A percentile compares a stretch with the other conserved stretches of the same genome.
Conservation (phyloP, 1,139 yeast species). For the Groenewaldozyma sp. region DNA sequence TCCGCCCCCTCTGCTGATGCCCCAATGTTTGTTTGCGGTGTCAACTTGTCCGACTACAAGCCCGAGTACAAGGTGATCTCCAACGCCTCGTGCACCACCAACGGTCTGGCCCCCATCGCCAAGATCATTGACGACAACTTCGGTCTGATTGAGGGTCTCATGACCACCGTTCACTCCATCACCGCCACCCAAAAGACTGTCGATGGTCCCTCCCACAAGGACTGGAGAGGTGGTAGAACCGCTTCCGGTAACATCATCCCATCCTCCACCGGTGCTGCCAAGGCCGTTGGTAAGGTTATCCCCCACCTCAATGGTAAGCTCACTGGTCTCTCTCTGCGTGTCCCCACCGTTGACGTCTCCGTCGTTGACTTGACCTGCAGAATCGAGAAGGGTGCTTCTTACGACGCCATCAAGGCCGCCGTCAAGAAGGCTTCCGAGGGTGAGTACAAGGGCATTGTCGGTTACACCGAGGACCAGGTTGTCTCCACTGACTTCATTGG, state of each 20-base stretch:
- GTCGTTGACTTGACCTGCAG: constrained; percentile 67
- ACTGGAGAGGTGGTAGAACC: constrained; percentile 93
- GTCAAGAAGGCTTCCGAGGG: constrained; percentile 58
- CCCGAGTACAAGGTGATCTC: constrained; percentile 64
- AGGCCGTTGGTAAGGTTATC: constrained; percentile 86
- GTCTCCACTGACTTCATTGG: constrained; percentile 80
- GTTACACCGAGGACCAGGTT: constrained; percentile 81
- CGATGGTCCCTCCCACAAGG: constrained; percentile 88
- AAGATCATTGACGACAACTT: constrained; percentile 71
- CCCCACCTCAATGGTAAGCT: constrained; percentile 83
- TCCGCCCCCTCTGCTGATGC: constrained; percentile 86
- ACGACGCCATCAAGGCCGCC: constrained; percentile 67
- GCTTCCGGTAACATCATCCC: constrained; percentile 87
- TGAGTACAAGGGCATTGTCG: constrained; percentile 63
- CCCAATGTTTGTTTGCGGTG: constrained; percentile 85
- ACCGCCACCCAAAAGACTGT: constrained; percentile 89
- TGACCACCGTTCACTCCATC: constrained; percentile 88
- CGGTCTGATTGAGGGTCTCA: constrained; percentile 79
- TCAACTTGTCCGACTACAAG: constrained; percentile 64
- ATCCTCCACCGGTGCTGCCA: constrained; percentile 88
- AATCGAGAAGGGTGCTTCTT: constrained; percentile 58
- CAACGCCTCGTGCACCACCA: constrained; percentile 86
- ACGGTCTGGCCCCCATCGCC: constrained; percentile 85
- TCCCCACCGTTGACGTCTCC: constrained; percentile 80
- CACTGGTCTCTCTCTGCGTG: constrained; percentile 84